These are phyloP conservation scores for Fusarium camptoceras DNA, from an alignment of 2,329 filamentous ascomycete genomes.

Conservation along the genomic window DNA sequence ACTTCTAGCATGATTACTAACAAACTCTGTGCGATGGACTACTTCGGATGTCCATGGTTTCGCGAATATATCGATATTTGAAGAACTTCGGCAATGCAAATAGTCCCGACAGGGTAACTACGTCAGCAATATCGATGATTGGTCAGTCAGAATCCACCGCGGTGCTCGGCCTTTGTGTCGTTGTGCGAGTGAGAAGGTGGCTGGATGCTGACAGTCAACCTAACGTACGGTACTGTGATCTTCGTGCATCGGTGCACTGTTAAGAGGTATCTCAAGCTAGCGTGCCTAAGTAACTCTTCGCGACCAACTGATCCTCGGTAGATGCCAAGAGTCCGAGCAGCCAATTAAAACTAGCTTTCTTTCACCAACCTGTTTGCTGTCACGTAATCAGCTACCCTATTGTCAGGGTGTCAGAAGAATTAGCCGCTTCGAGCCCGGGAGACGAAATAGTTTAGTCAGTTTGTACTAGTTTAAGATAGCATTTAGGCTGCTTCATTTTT, in stretches of 20 bases:
- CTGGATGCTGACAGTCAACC: not conserved
- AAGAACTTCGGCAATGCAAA: constrained; percentile 3
- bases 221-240: not conserved
- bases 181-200: not conserved
- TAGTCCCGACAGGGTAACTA: not conserved
- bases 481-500: not conserved
- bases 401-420: not conserved
- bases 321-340: constrained; percentile 25
- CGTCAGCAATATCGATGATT: not conserved
- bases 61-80: not conserved
- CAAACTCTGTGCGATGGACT: not conserved
- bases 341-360: not conserved
- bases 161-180: not conserved
- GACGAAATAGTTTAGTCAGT: not conserved
- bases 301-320: not conserved
- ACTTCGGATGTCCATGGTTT: constrained; percentile 8
- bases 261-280: rapidly evolving
- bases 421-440: not conserved
- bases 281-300: too few species aligned
- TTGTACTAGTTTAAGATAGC: rapidly evolving
- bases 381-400: constrained; percentile 6
- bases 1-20: not conserved
- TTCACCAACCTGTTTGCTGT: not conserved
- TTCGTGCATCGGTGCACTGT: rapidly evolving
- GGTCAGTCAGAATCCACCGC: not conserved